Evolutionary conservation across 345 rosid genomes (phyloP).

Genomic region (Rhodomyrtus tomentosa): DNA sequence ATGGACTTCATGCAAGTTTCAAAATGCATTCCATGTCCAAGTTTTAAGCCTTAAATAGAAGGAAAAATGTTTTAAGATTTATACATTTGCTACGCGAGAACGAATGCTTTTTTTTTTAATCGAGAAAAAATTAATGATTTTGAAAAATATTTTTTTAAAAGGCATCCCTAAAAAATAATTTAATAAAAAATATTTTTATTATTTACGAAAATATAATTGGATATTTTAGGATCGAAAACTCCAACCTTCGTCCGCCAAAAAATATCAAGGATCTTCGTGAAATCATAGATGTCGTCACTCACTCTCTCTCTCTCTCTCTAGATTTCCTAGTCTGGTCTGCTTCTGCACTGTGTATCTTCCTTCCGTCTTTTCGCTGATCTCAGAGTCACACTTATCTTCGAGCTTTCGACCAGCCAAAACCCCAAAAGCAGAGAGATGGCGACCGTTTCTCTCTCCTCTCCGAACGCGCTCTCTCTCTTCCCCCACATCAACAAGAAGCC

Average conservation of each 20-base stretch:
- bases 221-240: too few species aligned
- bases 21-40: background rate
- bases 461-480: slow-evolving; percentile 15
- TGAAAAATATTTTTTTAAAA: too few species aligned
- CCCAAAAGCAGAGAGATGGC: background rate
- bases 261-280: background rate
- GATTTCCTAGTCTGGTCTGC: background rate
- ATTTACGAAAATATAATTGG: too few species aligned
- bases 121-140: too few species aligned
- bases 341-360: background rate
- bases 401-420: background rate
- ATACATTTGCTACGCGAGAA: too few species aligned
- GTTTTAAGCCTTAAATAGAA: background rate
- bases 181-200: too few species aligned
- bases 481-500: background rate
- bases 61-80: too few species aligned
- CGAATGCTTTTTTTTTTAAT: too few species aligned
- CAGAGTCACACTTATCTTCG: background rate
- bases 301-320: background rate
- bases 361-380: background rate
- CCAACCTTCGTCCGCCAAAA: background rate
- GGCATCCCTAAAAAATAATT: too few species aligned
- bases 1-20: background rate
- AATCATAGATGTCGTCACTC: background rate
- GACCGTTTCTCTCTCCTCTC: slow-evolving; percentile 13